Evolutionary conservation across 768 basidiomycete genomes (phyloP), one percentile per base, ranked within the genome.

Genomic region (Mycena metata): DNA sequence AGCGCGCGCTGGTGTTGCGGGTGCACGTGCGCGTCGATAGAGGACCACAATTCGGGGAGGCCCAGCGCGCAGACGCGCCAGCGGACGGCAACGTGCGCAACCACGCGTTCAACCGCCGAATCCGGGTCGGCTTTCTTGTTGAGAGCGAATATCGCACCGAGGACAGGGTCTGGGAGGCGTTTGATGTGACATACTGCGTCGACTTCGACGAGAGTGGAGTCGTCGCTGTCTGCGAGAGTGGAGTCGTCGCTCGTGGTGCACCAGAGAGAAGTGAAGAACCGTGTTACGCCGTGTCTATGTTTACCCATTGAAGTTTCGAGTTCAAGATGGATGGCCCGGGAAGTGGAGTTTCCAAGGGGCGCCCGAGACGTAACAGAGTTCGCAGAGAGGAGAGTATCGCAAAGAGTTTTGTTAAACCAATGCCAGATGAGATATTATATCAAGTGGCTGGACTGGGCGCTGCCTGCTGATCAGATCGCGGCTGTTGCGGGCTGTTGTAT

Each of bases 41-140:
- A 67, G 12, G 78, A 77, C 81, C 79, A 81, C n/a, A 82, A 67
- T 26, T 78, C 77, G 8, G 81, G 81, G 12, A 75, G 72, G 54
- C 64, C 67, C 46, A 82, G 76, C 21, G 82, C 77, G 5, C 81
- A 75, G 55, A 74, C 72, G 24, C 81, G 79, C 82, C 82, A 82
- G 47, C 74, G 72, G 36, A 72, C 62, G 41, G 76, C 76, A n/a
- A 82, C 79, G 50, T 78, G 77, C 41, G 82, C 79, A 52, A 82
- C 35, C 10, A 65, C 42, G 19, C 63, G 58, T 42, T 69, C 70
- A 21, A 69, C 50, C 17, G 60, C 60, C 6, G 11, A 13, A 0
- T 57, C 46, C 11, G 36, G 52, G 11, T 24, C 66, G 30, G 46
- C 47, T 16, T 36, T 30, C 23, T 63, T 69, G 61, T 42, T 54